Evolutionary conservation across 169 alveolate species (phyloP), one percentile per base, ranked within the genome.

Genomic region (Eimeria maxima): DNA sequence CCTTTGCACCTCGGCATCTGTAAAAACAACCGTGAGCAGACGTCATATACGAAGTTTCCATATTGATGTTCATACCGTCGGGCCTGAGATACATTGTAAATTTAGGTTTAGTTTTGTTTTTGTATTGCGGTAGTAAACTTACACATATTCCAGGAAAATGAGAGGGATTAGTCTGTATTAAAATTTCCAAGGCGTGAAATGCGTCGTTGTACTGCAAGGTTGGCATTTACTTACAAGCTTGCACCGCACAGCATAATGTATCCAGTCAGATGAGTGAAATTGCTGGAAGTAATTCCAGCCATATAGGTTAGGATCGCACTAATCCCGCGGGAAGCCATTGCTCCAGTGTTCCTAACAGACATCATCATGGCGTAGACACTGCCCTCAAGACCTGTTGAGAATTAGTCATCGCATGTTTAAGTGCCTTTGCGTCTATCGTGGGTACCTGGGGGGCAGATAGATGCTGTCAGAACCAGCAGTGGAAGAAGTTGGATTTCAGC

Each of bases 341-440:
- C 97, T 7, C 99, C 99, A 38, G 99, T 97, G 95, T 98, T 98
- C 65, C 99, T 97, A 65, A 99, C 98, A 29, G 99, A 98, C 98
- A 98, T 98, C 96, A 99, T 98, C 80, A 99, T 97, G 24, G 99
- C 99, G 97, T 98, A 99, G 96, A 99, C 99, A 60, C 99, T 97
- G 65, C 99, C 99, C 97, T 99, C 99, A 67, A 99, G 98, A 24
- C 99, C 99, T 91, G 97, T 38, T 2, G 20, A 73, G 16, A n/a
- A 67, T 69, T 4, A 14, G 65, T 11, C 42, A 50, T 65, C 50
- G 38, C 16, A 27, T 90, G 18, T 69, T 57, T 20, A 7, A 38
- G 44, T 20, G 44, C 38, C 4, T 44, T 33, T 22, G 65, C 50
- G 78, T 44, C 44, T 20, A 44, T 5, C 7, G 2, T 24, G 2